Base-by-base conservation (phyloP, 164 flowering plant genomes). In the Dillenia suffruticosa region DNA sequence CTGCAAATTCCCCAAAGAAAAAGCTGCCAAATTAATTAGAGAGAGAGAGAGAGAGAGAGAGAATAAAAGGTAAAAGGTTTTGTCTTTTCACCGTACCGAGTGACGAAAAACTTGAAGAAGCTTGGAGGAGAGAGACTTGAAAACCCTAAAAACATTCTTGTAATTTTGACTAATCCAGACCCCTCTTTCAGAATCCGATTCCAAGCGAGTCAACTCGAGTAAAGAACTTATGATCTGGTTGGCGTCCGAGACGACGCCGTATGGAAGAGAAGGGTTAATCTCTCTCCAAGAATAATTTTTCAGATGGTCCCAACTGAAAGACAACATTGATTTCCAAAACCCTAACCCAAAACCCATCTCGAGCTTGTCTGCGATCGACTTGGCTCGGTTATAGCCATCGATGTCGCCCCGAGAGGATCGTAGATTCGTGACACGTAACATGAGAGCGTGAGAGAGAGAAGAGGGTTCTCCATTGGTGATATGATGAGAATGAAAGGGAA, bases 281-380 rank as follows among this genome's bases (percentile, higher is more conserved):
- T 77, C 86, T 57, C 82, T 63, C 89, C 88, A 83, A 0, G 85
- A 81, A 73, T 81, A 85, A 73, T 88, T 81, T 69, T 46, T 77
- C 14, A 73, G 0, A 63, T 76, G 86, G 52, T 86, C 86, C 84
- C 83, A 82, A 3, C 79, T 77, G 51, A 74, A 22, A 12, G 80
- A 76, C 85, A 71, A 77, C 54, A 67, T 62, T 46, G 62, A 19
- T 47, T 64, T 16, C 74, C 65, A 76, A 16, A 81, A 68, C 44
- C 88, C 75, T 11, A 79, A 49, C 63, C 84, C 82, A 4, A 51
- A 22, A 15, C 68, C 75, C 5, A 63, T 69, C 51, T 82, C 79
- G 32, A 87, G 65, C 67, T 77, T 75, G 24, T 53, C 61, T 32
- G 89, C 88, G 17, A 85, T 46, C 44, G 24, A 17, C 43, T 63